Conservation (phyloP, 2,329 filamentous ascomycete genomes). For the Clonostachys sp. region DNA sequence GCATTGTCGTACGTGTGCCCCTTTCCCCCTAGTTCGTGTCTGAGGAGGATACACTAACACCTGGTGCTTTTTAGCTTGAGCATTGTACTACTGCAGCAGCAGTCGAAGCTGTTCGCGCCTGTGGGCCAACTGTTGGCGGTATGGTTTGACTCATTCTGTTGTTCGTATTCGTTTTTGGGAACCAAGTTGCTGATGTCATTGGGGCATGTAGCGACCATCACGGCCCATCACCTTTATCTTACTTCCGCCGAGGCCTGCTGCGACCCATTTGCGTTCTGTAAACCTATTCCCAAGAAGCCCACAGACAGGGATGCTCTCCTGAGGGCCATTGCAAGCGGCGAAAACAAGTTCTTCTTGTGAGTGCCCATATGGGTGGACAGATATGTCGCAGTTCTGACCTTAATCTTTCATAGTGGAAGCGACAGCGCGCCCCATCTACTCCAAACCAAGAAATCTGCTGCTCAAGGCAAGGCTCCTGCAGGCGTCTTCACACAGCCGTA, state of each 20-base stretch:
- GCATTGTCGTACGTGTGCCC: slow-evolving; percentile 37
- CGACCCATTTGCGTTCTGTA: slow-evolving; percentile 63
- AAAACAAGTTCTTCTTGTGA: slow-evolving; percentile 70
- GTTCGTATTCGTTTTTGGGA: background rate
- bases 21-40: slow-evolving; percentile 5
- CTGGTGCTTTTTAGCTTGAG: slow-evolving; percentile 45
- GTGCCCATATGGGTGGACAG: slow-evolving; percentile 4
- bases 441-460: slow-evolving; percentile 45
- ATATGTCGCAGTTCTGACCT: slow-evolving; percentile 1
- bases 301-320: slow-evolving; percentile 70
- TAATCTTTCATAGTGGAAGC: slow-evolving; percentile 31
- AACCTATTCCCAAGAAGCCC: slow-evolving; percentile 70
- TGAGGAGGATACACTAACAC: background rate
- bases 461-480: slow-evolving; percentile 52
- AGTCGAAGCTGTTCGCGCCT: slow-evolving; percentile 70
- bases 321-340: slow-evolving; percentile 53
- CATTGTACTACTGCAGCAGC: slow-evolving; percentile 86
- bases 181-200: background rate
- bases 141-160: slow-evolving; percentile 11
- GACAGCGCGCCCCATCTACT: slow-evolving; percentile 63
- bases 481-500: slow-evolving; percentile 79
- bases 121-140: slow-evolving; percentile 70
- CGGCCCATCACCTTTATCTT: slow-evolving; percentile 80
- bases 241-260: slow-evolving; percentile 68
- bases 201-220: slow-evolving; percentile 59